Evolutionary conservation across 2,329 filamentous ascomycete genomes (phyloP).

Genomic region (Penicillium crustosum): DNA sequence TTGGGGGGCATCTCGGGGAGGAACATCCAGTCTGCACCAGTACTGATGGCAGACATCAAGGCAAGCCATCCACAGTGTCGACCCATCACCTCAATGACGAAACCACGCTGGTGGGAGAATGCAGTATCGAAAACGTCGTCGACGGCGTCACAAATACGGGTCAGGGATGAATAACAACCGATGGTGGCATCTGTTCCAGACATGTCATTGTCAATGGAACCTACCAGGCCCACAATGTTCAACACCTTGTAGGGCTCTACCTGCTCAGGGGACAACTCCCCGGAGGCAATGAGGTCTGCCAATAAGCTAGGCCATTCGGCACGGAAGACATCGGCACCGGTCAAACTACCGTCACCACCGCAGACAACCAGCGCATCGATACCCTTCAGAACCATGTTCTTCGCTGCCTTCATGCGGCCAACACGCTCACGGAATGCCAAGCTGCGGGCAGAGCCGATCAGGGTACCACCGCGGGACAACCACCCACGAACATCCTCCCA

Average conservation of each 20-base stretch:
- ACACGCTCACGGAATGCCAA: slow-evolving; percentile 87
- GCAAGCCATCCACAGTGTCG: slow-evolving; percentile 97
- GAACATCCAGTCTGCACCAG: slow-evolving; percentile 94
- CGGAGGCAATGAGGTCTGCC: slow-evolving; percentile 74
- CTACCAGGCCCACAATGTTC: slow-evolving; percentile 94
- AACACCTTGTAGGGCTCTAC: slow-evolving; percentile 76
- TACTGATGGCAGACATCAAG: slow-evolving; percentile 91
- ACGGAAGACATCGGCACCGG: slow-evolving; percentile 90
- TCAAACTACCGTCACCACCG: slow-evolving; percentile 93
- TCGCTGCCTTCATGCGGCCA: slow-evolving; percentile 80
- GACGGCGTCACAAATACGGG: slow-evolving; percentile 90
- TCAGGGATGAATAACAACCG: slow-evolving; percentile 90
- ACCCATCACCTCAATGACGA: slow-evolving; percentile 98
- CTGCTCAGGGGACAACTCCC: slow-evolving; percentile 69
- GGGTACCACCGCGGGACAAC: slow-evolving; percentile 88
- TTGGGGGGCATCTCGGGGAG: slow-evolving; percentile 90
- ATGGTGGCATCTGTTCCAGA: slow-evolving; percentile 97
- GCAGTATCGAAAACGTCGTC: slow-evolving; percentile 93
- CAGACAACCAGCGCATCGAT: slow-evolving; percentile 97
- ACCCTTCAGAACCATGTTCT: slow-evolving; percentile 89
- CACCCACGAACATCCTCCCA: slow-evolving; percentile 96
- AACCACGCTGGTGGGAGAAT: slow-evolving; percentile 91
- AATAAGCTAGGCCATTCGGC: slow-evolving; percentile 87
- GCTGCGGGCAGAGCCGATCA: slow-evolving; percentile 93
- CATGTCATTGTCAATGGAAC: slow-evolving; percentile 98